A percentile compares a stretch with the other conserved stretches of the same genome.
These are phyloP conservation scores for Ruellia speciosa DNA, from an alignment of 305 asterid species.

Conservation along the genomic window DNA sequence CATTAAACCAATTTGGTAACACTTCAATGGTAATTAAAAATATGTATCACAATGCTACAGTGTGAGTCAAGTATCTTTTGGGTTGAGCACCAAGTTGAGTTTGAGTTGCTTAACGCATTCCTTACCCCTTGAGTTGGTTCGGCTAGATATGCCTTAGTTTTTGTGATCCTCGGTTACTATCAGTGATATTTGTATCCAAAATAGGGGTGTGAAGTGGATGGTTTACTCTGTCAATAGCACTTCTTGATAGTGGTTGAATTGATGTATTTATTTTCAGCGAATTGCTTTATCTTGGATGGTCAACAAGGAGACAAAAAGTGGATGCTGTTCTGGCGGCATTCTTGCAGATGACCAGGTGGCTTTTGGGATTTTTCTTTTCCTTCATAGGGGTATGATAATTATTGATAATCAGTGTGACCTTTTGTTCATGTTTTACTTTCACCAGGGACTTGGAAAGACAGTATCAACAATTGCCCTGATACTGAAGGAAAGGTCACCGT, in stretches of 20 bases:
- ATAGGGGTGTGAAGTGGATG: neutral
- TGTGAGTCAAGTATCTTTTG: too few relatives aligned
- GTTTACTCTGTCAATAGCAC: conserved; percentile 5
- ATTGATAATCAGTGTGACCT: conserved; percentile 5
- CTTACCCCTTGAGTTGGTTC: neutral
- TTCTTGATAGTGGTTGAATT: conserved; percentile 19
- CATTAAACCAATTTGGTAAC: too few relatives aligned
- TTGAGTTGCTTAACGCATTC: too few relatives aligned
- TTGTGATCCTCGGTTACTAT: too few relatives aligned
- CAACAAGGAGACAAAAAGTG: conserved; percentile 75
- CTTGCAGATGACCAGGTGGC: conserved; percentile 99
- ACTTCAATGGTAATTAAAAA: too few relatives aligned
- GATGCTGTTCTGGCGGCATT: conserved; percentile 93
- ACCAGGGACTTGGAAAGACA: conserved; percentile 97
- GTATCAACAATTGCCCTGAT: conserved; percentile 93
- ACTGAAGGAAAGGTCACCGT: conserved; percentile 78
- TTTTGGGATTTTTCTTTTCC: conserved; percentile 8
- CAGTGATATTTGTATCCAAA: too few relatives aligned
- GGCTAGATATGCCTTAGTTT: conserved; percentile 2
- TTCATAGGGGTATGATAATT: conserved; percentile 17
- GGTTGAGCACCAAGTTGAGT: too few relatives aligned
- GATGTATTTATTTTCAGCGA: conserved; percentile 45
- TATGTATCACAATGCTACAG: too few relatives aligned
- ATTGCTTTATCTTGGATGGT: conserved; percentile 98
- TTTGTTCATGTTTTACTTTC: conserved; percentile 24